Conservation (phyloP, 2,329 filamentous ascomycete species). For the Neofusicoccum sp. region DNA sequence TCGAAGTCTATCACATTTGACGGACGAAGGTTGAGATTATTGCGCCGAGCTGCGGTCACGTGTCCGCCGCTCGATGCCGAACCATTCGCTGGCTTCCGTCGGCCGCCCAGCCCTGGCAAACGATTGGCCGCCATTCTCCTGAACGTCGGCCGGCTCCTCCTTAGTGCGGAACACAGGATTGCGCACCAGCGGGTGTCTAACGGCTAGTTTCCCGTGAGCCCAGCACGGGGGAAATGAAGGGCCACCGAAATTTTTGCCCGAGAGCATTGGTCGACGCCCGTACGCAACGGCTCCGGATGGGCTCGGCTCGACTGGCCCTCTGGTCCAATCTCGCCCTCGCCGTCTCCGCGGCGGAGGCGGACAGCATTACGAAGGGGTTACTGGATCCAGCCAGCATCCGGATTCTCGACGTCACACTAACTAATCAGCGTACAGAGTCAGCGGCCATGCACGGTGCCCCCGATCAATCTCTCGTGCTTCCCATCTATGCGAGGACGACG, state of each 20-base stretch:
- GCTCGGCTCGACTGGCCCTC: slow-evolving; percentile 20
- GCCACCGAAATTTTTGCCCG: slow-evolving; percentile 16
- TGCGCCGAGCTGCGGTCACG: slow-evolving; percentile 42
- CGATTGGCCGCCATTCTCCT: slow-evolving; percentile 15
- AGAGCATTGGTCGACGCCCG: slow-evolving; percentile 31
- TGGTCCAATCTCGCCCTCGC: slow-evolving; percentile 15
- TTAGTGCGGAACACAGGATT: slow-evolving; percentile 21
- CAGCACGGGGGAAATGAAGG: slow-evolving; percentile 12
- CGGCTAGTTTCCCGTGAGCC: slow-evolving; percentile 19
- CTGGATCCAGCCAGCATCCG: slow-evolving; percentile 21
- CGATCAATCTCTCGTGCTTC: slow-evolving; percentile 22
- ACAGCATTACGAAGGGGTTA: slow-evolving; percentile 22
- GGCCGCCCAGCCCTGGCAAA: slow-evolving; percentile 2
- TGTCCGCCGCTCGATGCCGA: slow-evolving; percentile 39
- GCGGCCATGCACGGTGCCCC: slow-evolving; percentile 16
- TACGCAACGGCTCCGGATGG: slow-evolving; percentile 22
- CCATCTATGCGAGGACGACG: slow-evolving; percentile 22
- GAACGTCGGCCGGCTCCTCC: background rate
- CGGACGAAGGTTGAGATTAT: slow-evolving; percentile 37
- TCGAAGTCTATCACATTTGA: slow-evolving; percentile 37
- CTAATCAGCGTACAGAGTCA: slow-evolving; percentile 22
- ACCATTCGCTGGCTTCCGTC: slow-evolving; percentile 24
- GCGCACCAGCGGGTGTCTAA: slow-evolving; percentile 6
- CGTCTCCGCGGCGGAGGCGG: slow-evolving; percentile 12
- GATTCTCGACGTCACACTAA: slow-evolving; percentile 21